Base-by-base conservation (phyloP, 345 rosid genomes). In the Turnera subulata region DNA sequence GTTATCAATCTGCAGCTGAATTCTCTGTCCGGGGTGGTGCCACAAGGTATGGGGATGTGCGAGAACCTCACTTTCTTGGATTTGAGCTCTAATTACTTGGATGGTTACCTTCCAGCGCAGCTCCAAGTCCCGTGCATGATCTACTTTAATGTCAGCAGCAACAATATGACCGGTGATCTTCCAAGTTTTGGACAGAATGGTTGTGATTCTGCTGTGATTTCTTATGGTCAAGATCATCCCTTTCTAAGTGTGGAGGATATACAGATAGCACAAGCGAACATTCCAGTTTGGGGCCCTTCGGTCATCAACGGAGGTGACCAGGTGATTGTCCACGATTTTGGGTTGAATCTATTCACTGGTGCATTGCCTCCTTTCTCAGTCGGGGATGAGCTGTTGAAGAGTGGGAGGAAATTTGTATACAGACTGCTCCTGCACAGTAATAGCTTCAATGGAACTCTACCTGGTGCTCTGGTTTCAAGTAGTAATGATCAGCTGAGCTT, bases 1-100 rank as follows among this genome's bases (percentile, higher is more conserved):
- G 81, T 75, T 11, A 60, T 84, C 45, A 78, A 84, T 55, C 39
- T 84, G 66, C 80, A 82, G 56, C 81, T 71, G 74, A 84, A 84
- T 55, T 70, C 70, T 46, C 24, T 77, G 42, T 53, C 46, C 1
- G 83, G 84, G 43, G 44, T 44, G 51, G 53, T 81, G 26, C 81
- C 86, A 2, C 55, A 55, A 47, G 71, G 65, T 56, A 37, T 81
- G 42, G 73, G 68, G 39, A 29, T 58, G 62, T 84, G 91, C 21
- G 72, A 62, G 74, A 81, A 73, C 53, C 78, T 84, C 17, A 69
- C 81, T 50, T 72, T 81, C 65, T 67, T 81, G 77, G 90, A 84
- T 68, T 71, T 84, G 71, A 77, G 90, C 65, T 81, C 77, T 55
- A 81, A 84, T 68, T 59, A 57, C 53, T 67, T 84, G 58, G 53